Base-by-base conservation (phyloP, 2,329 filamentous ascomycete species). In the Paecilomyces niveus region DNA sequence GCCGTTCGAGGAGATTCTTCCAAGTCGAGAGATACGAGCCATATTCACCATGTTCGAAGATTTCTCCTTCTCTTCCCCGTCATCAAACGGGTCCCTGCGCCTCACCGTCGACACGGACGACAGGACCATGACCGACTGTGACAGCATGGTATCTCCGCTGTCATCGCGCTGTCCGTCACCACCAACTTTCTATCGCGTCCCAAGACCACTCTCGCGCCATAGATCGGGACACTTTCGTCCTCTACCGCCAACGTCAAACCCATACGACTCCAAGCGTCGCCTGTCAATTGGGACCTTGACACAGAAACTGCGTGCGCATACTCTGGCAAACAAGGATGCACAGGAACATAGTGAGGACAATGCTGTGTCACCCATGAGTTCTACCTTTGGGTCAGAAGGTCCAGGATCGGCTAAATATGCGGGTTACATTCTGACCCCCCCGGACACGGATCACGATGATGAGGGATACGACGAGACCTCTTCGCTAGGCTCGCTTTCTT, bases 401-500 rank as follows among this genome's bases (percentile, higher is more conserved):
- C 18, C n/a, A 39, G 54, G 5, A 31, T 59, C 39, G 31, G 54
- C 18, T 51, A 57, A 45, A 51, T 63, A 65, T 56, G 53, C 64
- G 15, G 67, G 64, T 24, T 72, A 71, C 51, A 63, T 74, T 59
- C 64, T 75, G 21, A 75, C 72, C 1, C 71, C 72, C 3, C 72
- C 72, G 6, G 72, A 73, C 58, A 74, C 71, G 21, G 72, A 74
- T 60, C 69, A 70, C n/a, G 71, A 74, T 53, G 71, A 73, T n/a
- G 69, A 72, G 45, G 67, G 68, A 50, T 67, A 64, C 31, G 65
- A 64, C 61, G 79, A 79, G 70, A 88, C 85, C 54, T 77, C 78
- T 4, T 78, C 74, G 59, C 93, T 81, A 65, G 85, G 80, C 64
- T 86, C 81, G 59, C 87, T 89, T 58, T 86, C 84, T 63, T 76